Percentiles rank a stretch among this genome's conserved stretches.
Conservation (phyloP, 2,329 filamentous ascomycete species). For the Pseudogymnoascus sp. region DNA sequence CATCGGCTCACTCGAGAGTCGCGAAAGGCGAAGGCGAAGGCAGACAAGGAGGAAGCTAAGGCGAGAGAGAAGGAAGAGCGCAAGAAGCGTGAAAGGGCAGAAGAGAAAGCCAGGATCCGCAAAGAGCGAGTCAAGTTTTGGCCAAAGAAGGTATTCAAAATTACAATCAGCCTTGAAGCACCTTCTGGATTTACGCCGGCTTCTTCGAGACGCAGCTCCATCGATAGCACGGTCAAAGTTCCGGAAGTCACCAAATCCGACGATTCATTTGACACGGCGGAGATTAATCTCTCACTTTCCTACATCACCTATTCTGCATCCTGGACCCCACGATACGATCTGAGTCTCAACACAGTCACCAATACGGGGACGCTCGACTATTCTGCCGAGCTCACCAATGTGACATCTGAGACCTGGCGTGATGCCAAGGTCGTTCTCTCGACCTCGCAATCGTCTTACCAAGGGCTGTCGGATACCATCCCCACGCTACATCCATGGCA, state of each 20-base stretch:
- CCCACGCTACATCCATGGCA: conserved; percentile 39
- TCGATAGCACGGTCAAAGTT: conserved; percentile 27
- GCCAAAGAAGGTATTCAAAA: conserved; percentile 40
- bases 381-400: conserved; percentile 44
- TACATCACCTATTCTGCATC: conserved; percentile 30
- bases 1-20: not conserved
- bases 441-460: conserved; percentile 41
- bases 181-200: conserved; percentile 31
- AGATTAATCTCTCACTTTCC: conserved; percentile 24
- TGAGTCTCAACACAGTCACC: conserved; percentile 33
- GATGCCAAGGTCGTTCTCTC: conserved; percentile 36
- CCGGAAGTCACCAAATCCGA: conserved; percentile 12
- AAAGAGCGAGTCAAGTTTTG: conserved; percentile 39
- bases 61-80: conserved; percentile 29
- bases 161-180: conserved; percentile 44
- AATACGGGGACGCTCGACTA: conserved; percentile 33
- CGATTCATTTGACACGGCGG: conserved; percentile 7
- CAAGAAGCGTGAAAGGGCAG: conserved; percentile 29
- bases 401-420: conserved; percentile 40
- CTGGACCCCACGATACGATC: conserved; percentile 41
- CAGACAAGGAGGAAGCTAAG: conserved; percentile 30
- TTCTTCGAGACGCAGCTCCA: conserved; percentile 41
- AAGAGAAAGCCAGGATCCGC: conserved; percentile 38
- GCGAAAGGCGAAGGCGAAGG: conserved; percentile 28
- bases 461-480: conserved; percentile 39